phyloP scores from a whole-genome alignment of 106 monocot species.

The Dactylorhiza incarnata region DNA sequence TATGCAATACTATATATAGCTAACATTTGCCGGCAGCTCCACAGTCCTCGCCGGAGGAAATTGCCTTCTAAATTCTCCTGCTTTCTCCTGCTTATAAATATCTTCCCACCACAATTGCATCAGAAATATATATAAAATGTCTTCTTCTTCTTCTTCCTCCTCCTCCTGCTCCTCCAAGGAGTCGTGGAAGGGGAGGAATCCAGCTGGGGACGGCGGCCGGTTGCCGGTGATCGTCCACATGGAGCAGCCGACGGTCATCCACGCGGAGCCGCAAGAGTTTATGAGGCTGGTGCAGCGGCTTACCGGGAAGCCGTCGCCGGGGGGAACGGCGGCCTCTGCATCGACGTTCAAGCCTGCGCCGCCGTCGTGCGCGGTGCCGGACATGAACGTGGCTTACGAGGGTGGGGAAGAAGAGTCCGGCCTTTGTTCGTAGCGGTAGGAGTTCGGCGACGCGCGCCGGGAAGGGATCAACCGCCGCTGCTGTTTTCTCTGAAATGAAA shows the following conservation, averaged over 20 bases:
- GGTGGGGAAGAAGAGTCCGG: not conserved
- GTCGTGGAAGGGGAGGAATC: not conserved
- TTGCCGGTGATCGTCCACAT: constrained; percentile 1
- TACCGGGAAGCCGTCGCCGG: constrained; percentile 1
- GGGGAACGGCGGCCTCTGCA: not conserved
- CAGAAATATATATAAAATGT: not conserved
- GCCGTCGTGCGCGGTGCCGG: not conserved
- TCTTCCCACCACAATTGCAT: not conserved
- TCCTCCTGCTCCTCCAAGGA: not conserved
- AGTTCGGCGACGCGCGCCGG: too few species aligned
- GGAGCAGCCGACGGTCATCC: not conserved
- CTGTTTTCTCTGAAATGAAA: not conserved
- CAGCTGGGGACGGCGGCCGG: not conserved
- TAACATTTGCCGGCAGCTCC: not conserved
- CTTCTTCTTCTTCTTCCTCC: not conserved
- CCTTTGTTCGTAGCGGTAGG: too few species aligned
- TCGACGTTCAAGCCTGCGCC: too few species aligned
- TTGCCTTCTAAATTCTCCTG: constrained; percentile 1
- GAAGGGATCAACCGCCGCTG: not conserved
- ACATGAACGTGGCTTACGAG: not conserved
- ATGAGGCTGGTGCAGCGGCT: not conserved
- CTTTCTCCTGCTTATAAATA: not conserved
- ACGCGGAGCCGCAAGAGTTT: constrained; percentile 4
- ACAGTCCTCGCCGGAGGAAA: not conserved
- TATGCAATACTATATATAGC: not conserved